phyloP scores from a whole-genome alignment of 139 green algal genomes.

The Pleodorina starrii region DNA sequence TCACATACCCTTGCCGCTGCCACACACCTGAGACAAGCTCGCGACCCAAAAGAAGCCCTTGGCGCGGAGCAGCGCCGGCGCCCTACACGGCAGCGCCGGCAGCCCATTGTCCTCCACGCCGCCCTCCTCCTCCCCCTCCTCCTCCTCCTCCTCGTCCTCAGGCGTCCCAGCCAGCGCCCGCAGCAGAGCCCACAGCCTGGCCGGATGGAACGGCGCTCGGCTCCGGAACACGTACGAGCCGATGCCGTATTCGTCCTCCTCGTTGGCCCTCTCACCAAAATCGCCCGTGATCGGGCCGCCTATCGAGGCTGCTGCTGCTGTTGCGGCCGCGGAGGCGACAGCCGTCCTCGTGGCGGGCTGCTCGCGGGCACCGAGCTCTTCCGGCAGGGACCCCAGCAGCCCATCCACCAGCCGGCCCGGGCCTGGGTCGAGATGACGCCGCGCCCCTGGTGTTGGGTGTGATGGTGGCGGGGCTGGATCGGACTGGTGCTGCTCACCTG shows the following conservation, averaged over 20 bases:
- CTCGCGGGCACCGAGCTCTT: no score
- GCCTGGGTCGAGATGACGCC: no score
- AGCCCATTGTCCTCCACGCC: neutral
- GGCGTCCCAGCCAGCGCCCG: neutral
- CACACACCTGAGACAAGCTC: slow-evolving; percentile 31
- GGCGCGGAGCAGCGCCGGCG: slow-evolving; percentile 25
- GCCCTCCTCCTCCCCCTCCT: neutral
- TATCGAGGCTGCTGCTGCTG: no score
- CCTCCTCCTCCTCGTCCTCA: neutral
- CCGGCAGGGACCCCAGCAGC: neutral
- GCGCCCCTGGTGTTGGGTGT: no score
- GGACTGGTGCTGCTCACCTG: no score
- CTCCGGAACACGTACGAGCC: slow-evolving; percentile 48
- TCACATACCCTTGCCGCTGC: no score
- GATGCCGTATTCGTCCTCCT: slow-evolving; percentile 64
- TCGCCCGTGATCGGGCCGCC: no score
- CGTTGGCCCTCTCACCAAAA: slow-evolving; percentile 13
- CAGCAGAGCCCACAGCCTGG: slow-evolving; percentile 33
- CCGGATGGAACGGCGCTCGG: slow-evolving; percentile 55
- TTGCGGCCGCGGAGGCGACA: no score
- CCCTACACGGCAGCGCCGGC: neutral
- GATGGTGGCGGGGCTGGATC: no score
- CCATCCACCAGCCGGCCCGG: neutral
- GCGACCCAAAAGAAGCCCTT: slow-evolving; percentile 57
- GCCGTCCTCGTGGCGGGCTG: no score